phyloP scores from a whole-genome alignment of 208 protist species.

The Tritrichomonas musculus region DNA sequence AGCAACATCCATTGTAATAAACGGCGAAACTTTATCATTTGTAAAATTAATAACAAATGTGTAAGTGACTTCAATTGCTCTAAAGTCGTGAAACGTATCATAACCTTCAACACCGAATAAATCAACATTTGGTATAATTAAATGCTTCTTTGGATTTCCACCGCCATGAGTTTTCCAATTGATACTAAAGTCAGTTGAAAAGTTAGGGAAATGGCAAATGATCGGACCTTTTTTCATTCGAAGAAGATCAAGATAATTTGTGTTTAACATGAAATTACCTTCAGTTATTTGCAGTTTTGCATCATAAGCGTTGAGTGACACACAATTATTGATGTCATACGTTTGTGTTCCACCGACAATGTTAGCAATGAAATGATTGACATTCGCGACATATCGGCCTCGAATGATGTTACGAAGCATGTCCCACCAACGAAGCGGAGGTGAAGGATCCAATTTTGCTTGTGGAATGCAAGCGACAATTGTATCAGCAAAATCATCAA shows the following conservation, averaged over 20 bases:
- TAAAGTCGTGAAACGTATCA: background rate
- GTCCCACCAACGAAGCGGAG: background rate
- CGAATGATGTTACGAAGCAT: background rate
- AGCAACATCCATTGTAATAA: background rate
- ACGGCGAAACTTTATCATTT: background rate
- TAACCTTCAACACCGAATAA: background rate
- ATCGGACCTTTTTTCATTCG: background rate
- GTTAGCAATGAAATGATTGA: background rate
- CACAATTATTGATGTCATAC: background rate
- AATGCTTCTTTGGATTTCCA: background rate
- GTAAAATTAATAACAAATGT: background rate
- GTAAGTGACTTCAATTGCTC: background rate
- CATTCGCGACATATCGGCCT: background rate
- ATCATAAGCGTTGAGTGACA: background rate
- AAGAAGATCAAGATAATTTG: background rate
- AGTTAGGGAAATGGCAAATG: background rate
- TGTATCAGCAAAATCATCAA: background rate
- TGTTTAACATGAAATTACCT: background rate
- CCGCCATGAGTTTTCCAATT: background rate
- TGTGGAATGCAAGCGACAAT: background rate
- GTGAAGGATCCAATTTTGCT: background rate
- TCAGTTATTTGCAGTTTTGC: background rate
- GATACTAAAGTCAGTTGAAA: background rate
- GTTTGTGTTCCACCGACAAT: background rate
- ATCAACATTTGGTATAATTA: background rate